Evolutionary conservation across 371 early-diverging fungal species (phyloP).

Genomic region (Rhizopus stolonifer): DNA sequence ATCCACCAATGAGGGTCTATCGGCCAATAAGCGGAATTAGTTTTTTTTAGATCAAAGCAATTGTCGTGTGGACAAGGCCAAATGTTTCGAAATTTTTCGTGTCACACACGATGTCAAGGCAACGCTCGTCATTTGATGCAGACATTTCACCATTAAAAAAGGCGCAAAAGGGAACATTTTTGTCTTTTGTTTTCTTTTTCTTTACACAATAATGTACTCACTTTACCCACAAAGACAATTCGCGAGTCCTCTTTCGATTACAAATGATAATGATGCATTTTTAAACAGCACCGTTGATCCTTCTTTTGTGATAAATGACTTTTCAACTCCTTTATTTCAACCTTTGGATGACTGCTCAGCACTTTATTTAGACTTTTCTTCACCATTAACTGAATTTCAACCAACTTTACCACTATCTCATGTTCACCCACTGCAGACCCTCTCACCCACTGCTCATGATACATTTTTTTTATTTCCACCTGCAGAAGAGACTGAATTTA

Average conservation of each 20-base stretch:
- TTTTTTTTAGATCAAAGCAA: neutral
- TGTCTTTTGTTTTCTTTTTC: constrained; percentile 3
- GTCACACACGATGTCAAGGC: constrained; percentile 40
- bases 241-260: constrained; percentile 14
- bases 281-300: neutral
- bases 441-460: constrained; percentile 11
- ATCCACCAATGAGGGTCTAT: no score
- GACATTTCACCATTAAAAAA: constrained; percentile 26
- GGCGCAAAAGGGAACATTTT: neutral
- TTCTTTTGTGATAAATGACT: neutral
- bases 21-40: neutral
- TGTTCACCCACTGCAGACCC: constrained; percentile 24
- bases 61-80: no score
- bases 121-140: constrained; percentile 42
- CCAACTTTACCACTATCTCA: constrained; percentile 5
- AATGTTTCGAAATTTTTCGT: constrained; percentile 29
- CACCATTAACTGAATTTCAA: neutral
- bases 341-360: neutral
- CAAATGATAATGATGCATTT: constrained; percentile 10
- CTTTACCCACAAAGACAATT: neutral
- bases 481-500: no score
- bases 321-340: neutral
- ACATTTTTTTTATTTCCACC: neutral
- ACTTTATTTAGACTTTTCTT: neutral
- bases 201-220: neutral